Evolutionary conservation across 1,139 yeast genomes (phyloP).

Genomic region (Scheffersomyces lignicola): DNA sequence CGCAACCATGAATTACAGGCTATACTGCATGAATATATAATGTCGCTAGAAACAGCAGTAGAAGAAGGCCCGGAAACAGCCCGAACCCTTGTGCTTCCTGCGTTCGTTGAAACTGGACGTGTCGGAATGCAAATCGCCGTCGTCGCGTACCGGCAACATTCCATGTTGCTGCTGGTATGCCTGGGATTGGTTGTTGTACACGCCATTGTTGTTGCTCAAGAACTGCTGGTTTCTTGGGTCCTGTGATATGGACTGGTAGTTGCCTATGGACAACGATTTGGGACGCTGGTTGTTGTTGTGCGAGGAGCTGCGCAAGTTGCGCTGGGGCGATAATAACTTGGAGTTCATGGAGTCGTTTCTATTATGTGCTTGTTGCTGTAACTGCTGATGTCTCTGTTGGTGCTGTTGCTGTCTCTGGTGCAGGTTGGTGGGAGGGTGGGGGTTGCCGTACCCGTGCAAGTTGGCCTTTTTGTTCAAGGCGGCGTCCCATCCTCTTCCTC

Average conservation of each 20-base stretch:
- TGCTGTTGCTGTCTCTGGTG: conserved; percentile 13
- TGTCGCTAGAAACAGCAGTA: conserved; percentile 2
- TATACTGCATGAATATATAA: not conserved
- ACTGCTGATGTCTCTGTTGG: conserved; percentile 8
- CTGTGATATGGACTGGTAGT: conserved; percentile 31
- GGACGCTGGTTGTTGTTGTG: not conserved
- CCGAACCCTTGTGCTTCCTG: conserved; percentile 36
- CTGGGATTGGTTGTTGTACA: conserved; percentile 6
- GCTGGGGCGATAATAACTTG: conserved; percentile 9
- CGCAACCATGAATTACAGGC: too few relatives aligned
- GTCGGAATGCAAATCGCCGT: conserved; percentile 41
- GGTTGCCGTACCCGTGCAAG: conserved; percentile 77
- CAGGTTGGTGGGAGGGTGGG: conserved; percentile 51
- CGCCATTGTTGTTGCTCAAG: conserved; percentile 4
- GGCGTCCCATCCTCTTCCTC: conserved; percentile 83
- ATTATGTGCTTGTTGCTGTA: conserved; percentile 6
- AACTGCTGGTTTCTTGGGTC: conserved; percentile 20
- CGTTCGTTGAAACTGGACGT: conserved; percentile 34
- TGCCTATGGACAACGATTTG: conserved; percentile 14
- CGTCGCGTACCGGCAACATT: conserved; percentile 36
- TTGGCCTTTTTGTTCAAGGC: conserved; percentile 77
- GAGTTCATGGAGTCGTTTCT: conserved; percentile 8
- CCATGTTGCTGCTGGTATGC: conserved; percentile 20
- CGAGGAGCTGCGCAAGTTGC: conserved; percentile 3
- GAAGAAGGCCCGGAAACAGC: conserved; percentile 55